Conservation (phyloP, 257 asterid species). For the Solanum pennellii region DNA sequence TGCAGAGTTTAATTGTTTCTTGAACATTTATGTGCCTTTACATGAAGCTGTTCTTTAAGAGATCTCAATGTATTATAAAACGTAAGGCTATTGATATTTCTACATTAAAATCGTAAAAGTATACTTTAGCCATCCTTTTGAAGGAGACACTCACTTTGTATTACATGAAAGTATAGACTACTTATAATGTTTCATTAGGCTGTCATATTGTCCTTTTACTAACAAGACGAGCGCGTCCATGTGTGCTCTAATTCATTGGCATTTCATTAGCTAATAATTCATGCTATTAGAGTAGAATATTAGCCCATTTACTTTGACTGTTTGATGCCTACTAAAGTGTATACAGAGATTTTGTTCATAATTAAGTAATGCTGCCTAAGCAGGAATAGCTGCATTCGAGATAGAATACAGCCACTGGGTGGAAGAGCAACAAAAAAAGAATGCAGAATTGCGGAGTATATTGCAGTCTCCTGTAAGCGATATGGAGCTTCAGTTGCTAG, state of each 20-base stretch:
- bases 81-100: not conserved
- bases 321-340: not conserved
- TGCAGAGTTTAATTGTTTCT: not conserved
- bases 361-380: not conserved
- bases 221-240: not conserved
- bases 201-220: not conserved
- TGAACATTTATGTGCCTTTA: not conserved
- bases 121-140: not conserved
- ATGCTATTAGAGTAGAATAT: not conserved
- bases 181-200: not conserved
- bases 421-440: conserved; percentile 59
- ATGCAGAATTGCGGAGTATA: conserved; percentile 40
- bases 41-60: not conserved
- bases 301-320: not conserved
- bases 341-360: not conserved
- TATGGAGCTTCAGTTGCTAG: conserved; percentile 39
- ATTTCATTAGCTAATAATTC: not conserved
- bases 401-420: conserved; percentile 74
- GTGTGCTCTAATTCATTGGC: not conserved
- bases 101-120: not conserved
- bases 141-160: not conserved
- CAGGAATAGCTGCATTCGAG: conserved; percentile 71
- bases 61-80: not conserved
- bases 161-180: not conserved
- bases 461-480: conserved; percentile 51